Conservation (phyloP, 2,329 filamentous ascomycete species). For the Trichothecium roseum region DNA sequence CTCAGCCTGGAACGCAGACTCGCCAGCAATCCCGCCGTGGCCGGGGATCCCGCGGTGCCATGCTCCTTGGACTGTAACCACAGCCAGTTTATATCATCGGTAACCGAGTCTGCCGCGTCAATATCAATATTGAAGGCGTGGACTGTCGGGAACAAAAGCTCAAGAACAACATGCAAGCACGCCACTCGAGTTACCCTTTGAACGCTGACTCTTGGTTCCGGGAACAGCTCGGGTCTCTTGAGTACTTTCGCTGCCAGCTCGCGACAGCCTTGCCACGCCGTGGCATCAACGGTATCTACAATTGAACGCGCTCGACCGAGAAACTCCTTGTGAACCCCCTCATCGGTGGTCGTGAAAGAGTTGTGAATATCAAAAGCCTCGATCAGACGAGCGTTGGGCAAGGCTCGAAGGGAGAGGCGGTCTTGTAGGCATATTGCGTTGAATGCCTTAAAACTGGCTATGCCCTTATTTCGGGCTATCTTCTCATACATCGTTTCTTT, state of each 20-base stretch:
- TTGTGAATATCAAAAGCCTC: background rate
- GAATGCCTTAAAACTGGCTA: too few species aligned
- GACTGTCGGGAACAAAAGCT: background rate
- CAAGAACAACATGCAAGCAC: background rate
- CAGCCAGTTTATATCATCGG: background rate
- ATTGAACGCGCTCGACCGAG: background rate
- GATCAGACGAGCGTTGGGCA: background rate
- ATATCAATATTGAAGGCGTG: background rate
- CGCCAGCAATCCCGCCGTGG: background rate
- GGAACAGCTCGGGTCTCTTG: background rate
- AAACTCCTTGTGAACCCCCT: background rate
- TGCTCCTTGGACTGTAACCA: background rate
- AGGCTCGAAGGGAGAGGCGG: background rate
- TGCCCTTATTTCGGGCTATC: too few species aligned
- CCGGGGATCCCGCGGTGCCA: background rate
- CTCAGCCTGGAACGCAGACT: background rate
- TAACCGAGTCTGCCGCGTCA: background rate
- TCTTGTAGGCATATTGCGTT: too few species aligned
- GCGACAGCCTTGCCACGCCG: background rate
- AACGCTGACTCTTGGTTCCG: background rate
- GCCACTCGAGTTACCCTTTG: background rate
- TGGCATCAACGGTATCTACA: background rate
- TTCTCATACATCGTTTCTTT: too few species aligned
- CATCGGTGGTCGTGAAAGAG: slow-evolving; percentile 1
- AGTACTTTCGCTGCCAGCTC: background rate